Conservation (phyloP, 192 early-diverging fungal species). For the Coemansia sp. region DNA sequence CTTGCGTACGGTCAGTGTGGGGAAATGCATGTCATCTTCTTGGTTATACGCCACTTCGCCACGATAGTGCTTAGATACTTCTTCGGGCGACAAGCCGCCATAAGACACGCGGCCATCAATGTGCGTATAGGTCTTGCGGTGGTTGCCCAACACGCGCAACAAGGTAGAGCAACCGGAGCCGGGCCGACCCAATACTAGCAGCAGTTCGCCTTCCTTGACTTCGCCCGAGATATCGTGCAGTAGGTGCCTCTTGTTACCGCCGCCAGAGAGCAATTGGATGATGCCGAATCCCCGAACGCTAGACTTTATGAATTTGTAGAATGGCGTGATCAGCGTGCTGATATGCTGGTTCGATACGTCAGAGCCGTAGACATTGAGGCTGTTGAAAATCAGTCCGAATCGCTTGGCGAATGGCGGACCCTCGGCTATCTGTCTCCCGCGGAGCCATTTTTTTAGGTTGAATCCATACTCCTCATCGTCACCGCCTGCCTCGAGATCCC, state of each 20-base stretch:
- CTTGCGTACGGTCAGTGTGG: slow-evolving; percentile 74
- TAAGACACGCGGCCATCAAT: slow-evolving; percentile 63
- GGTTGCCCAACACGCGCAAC: slow-evolving; percentile 62
- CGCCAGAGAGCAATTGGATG: slow-evolving; percentile 2
- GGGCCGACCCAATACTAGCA: slow-evolving; percentile 67
- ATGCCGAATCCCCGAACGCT: slow-evolving; percentile 24
- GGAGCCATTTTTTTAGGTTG: slow-evolving; percentile 25
- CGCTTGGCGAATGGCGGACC: slow-evolving; percentile 46
- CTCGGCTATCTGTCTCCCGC: slow-evolving; percentile 6
- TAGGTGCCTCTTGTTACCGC: slow-evolving; percentile 29
- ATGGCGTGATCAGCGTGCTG: slow-evolving; percentile 34
- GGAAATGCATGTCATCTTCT: slow-evolving; percentile 72
- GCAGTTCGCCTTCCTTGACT: slow-evolving; percentile 69
- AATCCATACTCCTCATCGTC: slow-evolving; percentile 10
- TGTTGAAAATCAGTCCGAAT: slow-evolving; percentile 38
- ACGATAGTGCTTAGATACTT: slow-evolving; percentile 62
- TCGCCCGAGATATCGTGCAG: slow-evolving; percentile 63
- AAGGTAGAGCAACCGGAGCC: slow-evolving; percentile 69
- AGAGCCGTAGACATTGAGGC: slow-evolving; percentile 38
- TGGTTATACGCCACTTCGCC: slow-evolving; percentile 57
- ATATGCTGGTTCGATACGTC: slow-evolving; percentile 44
- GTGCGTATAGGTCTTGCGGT: slow-evolving; percentile 56
- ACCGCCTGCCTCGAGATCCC: neutral
- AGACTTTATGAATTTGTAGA: slow-evolving; percentile 34
- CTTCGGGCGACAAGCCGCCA: slow-evolving; percentile 61